These are phyloP conservation scores for Tilletia walkeri DNA, from an alignment of 1,284 basidiomycete genomes.

Conservation along the genomic window DNA sequence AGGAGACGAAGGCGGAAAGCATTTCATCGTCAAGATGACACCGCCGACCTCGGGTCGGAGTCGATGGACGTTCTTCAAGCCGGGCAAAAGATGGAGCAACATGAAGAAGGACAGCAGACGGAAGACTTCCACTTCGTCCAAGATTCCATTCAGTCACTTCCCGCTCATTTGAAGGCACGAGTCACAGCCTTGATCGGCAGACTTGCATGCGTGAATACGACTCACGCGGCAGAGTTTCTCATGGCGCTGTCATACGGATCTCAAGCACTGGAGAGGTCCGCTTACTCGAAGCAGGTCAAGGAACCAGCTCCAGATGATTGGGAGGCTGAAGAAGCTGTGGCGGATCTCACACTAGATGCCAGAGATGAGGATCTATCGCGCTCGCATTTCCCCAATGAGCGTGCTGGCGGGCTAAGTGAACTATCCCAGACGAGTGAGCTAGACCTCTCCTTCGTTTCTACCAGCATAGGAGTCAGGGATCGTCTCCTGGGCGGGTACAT, in stretches of 20 bases:
- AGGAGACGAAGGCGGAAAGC: background rate
- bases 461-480: too few species aligned
- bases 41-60: background rate
- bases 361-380: background rate
- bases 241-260: background rate
- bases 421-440: background rate
- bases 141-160: background rate
- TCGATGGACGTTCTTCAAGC: background rate
- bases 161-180: background rate
- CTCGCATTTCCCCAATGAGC: too few species aligned
- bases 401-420: background rate
- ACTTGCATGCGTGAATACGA: background rate
- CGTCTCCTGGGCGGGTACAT: background rate
- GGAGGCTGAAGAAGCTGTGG: background rate
- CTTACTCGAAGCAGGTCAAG: background rate
- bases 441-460: conserved; percentile 2
- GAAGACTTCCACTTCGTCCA: background rate
- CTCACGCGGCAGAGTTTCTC: background rate
- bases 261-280: background rate
- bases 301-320: conserved; percentile 4
- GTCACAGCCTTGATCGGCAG: background rate
- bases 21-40: background rate
- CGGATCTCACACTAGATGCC: background rate
- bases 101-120: background rate
- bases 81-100: background rate